phyloP scores from a whole-genome alignment of 2,329 filamentous ascomycete genomes.

The Pyrenochaeta sp. region DNA sequence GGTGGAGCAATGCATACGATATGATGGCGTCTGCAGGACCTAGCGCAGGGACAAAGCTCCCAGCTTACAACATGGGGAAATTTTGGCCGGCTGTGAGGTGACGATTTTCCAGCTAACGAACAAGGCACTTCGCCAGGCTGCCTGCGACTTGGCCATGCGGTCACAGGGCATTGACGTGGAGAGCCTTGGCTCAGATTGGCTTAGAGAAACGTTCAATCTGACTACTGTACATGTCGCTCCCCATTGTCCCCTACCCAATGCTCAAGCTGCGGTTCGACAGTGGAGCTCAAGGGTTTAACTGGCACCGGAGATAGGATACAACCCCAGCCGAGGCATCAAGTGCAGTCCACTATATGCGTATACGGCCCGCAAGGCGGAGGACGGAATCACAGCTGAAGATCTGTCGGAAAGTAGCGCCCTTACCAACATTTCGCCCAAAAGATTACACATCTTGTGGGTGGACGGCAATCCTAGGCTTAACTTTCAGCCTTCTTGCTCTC shows the following conservation, averaged over 20 bases:
- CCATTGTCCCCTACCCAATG: conserved; percentile 1
- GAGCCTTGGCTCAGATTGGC: conserved; percentile 8
- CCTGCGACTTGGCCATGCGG: conserved; percentile 24
- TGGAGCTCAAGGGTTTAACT: conserved; percentile 6
- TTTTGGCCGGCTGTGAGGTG: conserved; percentile 25
- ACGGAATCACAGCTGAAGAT: background rate
- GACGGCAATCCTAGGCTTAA: conserved; percentile 19
- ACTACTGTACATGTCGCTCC: conserved; percentile 16
- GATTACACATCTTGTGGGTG: conserved; percentile 10
- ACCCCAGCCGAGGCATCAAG: conserved; percentile 12
- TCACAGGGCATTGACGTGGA: conserved; percentile 12
- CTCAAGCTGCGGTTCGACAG: background rate
- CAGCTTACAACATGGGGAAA: conserved; percentile 28
- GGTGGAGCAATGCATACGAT: conserved; percentile 3
- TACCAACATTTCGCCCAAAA: conserved; percentile 6
- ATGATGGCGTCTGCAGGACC: conserved; percentile 5
- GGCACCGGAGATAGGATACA: conserved; percentile 4
- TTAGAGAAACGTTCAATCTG: conserved; percentile 1
- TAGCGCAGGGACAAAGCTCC: conserved; percentile 18
- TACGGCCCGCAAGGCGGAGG: background rate
- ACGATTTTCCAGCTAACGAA: conserved; percentile 29
- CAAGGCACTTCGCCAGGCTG: conserved; percentile 30
- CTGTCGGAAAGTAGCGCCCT: conserved; percentile 7
- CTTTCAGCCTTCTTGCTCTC: conserved; percentile 1
- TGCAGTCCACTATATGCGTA: conserved; percentile 1